Evolutionary conservation across 495 filamentous ascomycete genomes (phyloP), one percentile per base, ranked within the genome.

Genomic region (Penicillium malachiteum): DNA sequence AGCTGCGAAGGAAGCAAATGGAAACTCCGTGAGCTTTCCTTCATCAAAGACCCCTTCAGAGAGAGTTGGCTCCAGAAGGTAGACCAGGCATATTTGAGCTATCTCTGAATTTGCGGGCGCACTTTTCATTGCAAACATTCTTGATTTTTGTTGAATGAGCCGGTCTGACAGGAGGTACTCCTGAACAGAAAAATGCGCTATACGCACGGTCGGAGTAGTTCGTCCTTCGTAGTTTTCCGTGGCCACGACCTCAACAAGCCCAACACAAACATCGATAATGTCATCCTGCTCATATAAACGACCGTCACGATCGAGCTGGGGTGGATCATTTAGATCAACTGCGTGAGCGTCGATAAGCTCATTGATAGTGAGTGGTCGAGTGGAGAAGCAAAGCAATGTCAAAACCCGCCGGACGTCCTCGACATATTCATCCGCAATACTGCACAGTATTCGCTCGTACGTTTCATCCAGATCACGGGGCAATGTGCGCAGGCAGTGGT

Each of bases 181-280:
- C 45, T 70, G 67, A 5, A 75, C 67, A 7, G 73, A 75, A 54
- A 69, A 73, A 55, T 77, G 72, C 16, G 72, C 67, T 34, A 76
- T 68, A 7, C 63, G 67, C 52, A 64, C 58, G 13, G 40, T 55
- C 18, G 8, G 11, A 12, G 8, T 46, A 13, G 1, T 50, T 38
- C 39, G 9, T 21, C 37, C 18, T 11, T 49, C 16, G 32, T 55
- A 1, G 40, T 43, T 10, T 18, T 52, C 54, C 17, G 40, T 40
- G 38, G 45, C 9, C 13, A 16, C 52, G 13, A 65, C 30, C 42
- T 64, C 60, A 13, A 76, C 54, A 18, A 77, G 62, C 11, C 69
- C 67, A 38, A 56, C 55, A 41, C 69, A 72, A 6, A 74, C 61
- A 12, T 65, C 58, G 21, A 65, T 16, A 39, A 70, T 44, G 34